Evolutionary conservation across 176 grass and related monocot genomes (phyloP), one percentile per base, ranked within the genome.

Genomic region (Aechmea fasciata): DNA sequence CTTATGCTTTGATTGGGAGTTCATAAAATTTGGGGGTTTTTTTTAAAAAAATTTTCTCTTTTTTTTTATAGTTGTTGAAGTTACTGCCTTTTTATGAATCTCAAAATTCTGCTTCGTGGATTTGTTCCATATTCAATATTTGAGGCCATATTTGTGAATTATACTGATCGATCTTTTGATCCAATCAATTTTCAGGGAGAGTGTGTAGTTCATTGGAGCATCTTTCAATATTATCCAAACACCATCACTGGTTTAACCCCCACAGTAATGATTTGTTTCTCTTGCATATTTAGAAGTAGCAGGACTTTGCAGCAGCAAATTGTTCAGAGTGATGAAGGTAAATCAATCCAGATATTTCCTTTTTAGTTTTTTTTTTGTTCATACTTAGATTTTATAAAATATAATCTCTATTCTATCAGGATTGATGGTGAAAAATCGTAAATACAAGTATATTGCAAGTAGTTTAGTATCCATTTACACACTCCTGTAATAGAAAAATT

Each of bases 221-320:
- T 61, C 55, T 19, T 22, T 61, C 55, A 61, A 61, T 10, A 18
- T 61, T 10, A 18, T 61, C n/a, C 52, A 57, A 4, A 1, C 11
- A 17, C 15, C 14, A 19, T 57, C 18, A 57, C 53, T 68, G 73
- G 13, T 52, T 57, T 48, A 29, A 22, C 6, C 65, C 5, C 5
- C 15, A 17, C 9, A 10, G 28, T 52, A 33, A 76, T 76, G 65
- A 10, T 52, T 76, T 76, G 74, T 68, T 76, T 68, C 25, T 57
- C 15, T 49, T 76, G 33, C 24, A 17, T 68, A 68, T 25, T 13
- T 33, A 68, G 49, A 68, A 76, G n/a, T 13, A 48, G 28, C 23
- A 49, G 28, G 12, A 10, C 14, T 13, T 49, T 12, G 13, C 49
- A 6, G 2, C 0, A 13, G 14, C 64, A 57, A 22, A 51, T 20